A percentile compares a stretch with the other conserved stretches of the same genome.
Conservation (phyloP, 2,329 filamentous ascomycete genomes). For the Hymenoscyphus salicellus region DNA sequence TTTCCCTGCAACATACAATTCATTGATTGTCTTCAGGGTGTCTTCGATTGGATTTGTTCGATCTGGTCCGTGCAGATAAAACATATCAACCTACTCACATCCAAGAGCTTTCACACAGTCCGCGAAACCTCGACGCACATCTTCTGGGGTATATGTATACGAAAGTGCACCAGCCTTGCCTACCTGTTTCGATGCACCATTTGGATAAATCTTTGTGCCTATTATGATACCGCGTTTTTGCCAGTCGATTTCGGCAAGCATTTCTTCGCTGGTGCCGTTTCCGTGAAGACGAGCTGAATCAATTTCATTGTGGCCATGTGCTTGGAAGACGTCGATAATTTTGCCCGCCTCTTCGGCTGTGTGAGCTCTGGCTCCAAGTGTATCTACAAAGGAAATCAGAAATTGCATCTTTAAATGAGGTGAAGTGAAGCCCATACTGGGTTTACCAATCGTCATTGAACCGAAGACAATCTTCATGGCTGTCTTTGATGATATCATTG, state of each 20-base stretch:
- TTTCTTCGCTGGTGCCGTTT: slow-evolving; percentile 62
- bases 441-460: slow-evolving; percentile 27
- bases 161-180: slow-evolving; percentile 35
- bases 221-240: slow-evolving; percentile 59
- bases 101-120: slow-evolving; percentile 51
- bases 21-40: slow-evolving; percentile 33
- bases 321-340: slow-evolving; percentile 62
- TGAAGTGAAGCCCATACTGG: slow-evolving; percentile 1
- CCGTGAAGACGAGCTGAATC: slow-evolving; percentile 68
- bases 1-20: slow-evolving; percentile 36
- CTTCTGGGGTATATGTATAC: slow-evolving; percentile 53
- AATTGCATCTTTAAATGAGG: background rate
- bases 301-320: slow-evolving; percentile 64
- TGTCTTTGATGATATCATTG: slow-evolving; percentile 3
- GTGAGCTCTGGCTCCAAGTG: background rate
- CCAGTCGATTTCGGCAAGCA: slow-evolving; percentile 57
- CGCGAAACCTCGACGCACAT: slow-evolving; percentile 49
- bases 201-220: slow-evolving; percentile 53
- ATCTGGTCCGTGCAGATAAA: slow-evolving; percentile 34
- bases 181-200: background rate
- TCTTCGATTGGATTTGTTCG: slow-evolving; percentile 30
- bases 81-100: slow-evolving; percentile 43
- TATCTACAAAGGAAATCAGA: background rate
- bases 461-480: slow-evolving; percentile 23
- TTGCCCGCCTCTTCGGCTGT: slow-evolving; percentile 52